A percentile compares a stretch with the other conserved stretches of the same genome.
These are phyloP conservation scores for Lentinus tigrinus DNA, from an alignment of 768 basidiomycete species.

Conservation along the genomic window DNA sequence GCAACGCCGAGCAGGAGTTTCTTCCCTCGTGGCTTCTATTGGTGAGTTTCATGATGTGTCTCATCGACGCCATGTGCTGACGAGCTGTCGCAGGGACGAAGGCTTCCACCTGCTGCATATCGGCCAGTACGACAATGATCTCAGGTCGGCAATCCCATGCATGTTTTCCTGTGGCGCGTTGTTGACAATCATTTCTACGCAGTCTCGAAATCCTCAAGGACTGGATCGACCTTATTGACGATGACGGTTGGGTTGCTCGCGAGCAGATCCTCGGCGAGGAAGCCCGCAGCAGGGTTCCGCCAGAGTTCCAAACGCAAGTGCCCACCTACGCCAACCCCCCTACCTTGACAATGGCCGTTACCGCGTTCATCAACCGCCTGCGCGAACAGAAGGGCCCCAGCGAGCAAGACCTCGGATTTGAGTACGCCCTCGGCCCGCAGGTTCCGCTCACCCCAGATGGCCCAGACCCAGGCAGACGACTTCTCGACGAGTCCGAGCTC, in stretches of 20 bases:
- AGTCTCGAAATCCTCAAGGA: slow-evolving; percentile 87
- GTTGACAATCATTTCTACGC: neutral
- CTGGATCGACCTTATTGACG: slow-evolving; percentile 91
- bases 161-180: neutral
- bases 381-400: slow-evolving; percentile 47
- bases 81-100: slow-evolving; percentile 71
- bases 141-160: slow-evolving; percentile 46
- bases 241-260: slow-evolving; percentile 92
- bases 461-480: slow-evolving; percentile 32
- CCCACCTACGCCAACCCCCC: slow-evolving; percentile 95
- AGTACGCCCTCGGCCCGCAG: slow-evolving; percentile 47
- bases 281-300: slow-evolving; percentile 89
- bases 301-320: slow-evolving; percentile 90
- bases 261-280: slow-evolving; percentile 98
- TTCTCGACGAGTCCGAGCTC: slow-evolving; percentile 58
- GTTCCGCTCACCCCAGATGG: slow-evolving; percentile 38
- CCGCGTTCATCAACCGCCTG: slow-evolving; percentile 82
- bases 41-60: slow-evolving; percentile 46
- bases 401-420: slow-evolving; percentile 66
- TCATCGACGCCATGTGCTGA: neutral
- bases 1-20: slow-evolving; percentile 96
- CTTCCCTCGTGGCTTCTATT: slow-evolving; percentile 97
- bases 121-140: slow-evolving; percentile 90
- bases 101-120: slow-evolving; percentile 94
- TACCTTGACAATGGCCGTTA: slow-evolving; percentile 91